These are phyloP conservation scores for Amyloporia xantha DNA, from an alignment of 768 basidiomycete genomes.

Conservation along the genomic window DNA sequence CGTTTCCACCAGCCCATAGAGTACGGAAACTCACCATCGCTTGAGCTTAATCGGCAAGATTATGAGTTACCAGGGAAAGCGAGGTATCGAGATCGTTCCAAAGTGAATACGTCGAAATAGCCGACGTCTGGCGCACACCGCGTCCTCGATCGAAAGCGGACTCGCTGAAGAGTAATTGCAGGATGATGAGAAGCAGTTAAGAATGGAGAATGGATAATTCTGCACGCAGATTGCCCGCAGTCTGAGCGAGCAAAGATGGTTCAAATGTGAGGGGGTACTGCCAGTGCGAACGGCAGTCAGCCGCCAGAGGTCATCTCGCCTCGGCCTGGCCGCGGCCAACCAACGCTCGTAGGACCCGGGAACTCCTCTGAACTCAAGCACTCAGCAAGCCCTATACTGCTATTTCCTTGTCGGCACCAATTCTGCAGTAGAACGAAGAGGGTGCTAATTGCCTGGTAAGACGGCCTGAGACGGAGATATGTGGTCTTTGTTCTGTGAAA, in stretches of 20 bases:
- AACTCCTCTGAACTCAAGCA: not conserved
- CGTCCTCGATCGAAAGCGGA: too few relatives aligned
- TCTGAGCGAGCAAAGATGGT: not conserved
- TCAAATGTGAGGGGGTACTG: not conserved
- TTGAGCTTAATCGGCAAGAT: not conserved
- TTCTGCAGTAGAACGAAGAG: not conserved
- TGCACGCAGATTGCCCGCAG: too few relatives aligned
- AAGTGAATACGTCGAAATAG: too few relatives aligned
- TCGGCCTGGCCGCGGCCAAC: not conserved
- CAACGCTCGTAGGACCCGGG: not conserved
- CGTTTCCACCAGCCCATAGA: not conserved
- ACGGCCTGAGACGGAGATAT: not conserved
- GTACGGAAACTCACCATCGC: not conserved
- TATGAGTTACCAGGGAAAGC: too few relatives aligned
- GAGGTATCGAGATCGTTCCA: too few relatives aligned
- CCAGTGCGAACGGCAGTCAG: not conserved
- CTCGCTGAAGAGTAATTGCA: too few relatives aligned
- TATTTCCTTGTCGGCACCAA: not conserved
- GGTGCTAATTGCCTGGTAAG: not conserved
- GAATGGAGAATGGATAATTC: too few relatives aligned
- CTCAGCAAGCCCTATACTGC: not conserved
- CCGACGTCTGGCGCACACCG: too few relatives aligned
- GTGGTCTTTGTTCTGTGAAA: not conserved
- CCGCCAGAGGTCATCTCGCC: constrained; percentile 2
- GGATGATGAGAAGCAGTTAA: too few relatives aligned